phyloP scores from a whole-genome alignment of 768 basidiomycete species.

The Leccinum subgranulosum region DNA sequence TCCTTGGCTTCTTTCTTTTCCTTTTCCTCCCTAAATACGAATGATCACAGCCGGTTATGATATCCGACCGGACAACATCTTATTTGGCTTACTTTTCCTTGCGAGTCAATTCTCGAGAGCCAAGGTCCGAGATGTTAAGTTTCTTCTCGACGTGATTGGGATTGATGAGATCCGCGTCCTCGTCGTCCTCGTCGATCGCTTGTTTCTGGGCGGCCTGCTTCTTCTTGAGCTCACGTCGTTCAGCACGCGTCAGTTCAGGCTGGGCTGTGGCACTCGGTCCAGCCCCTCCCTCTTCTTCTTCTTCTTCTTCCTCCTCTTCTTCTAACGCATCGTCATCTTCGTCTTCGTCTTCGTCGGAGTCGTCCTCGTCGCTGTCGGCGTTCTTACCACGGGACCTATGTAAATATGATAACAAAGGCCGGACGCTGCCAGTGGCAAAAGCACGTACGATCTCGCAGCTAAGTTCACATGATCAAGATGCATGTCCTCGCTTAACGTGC shows the following conservation, averaged over 20 bases:
- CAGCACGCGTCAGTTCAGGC: slow-evolving; percentile 64
- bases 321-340: slow-evolving; percentile 43
- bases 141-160: slow-evolving; percentile 76
- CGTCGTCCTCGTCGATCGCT: slow-evolving; percentile 47
- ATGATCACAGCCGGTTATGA: not conserved
- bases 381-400: slow-evolving; percentile 25
- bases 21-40: slow-evolving; percentile 69
- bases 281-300: slow-evolving; percentile 37
- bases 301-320: slow-evolving; percentile 41
- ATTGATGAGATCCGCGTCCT: slow-evolving; percentile 72
- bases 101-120: slow-evolving; percentile 58
- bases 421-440: slow-evolving; percentile 13
- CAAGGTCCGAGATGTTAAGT: slow-evolving; percentile 73
- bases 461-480: slow-evolving; percentile 55
- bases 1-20: slow-evolving; percentile 90
- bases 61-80: not conserved
- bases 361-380: slow-evolving; percentile 34
- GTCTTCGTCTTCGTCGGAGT: slow-evolving; percentile 38
- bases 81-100: slow-evolving; percentile 52
- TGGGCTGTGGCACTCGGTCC: slow-evolving; percentile 29
- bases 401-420: slow-evolving; percentile 7
- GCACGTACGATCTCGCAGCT: slow-evolving; percentile 47
- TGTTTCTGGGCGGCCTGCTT: slow-evolving; percentile 52
- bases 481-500: slow-evolving; percentile 50
- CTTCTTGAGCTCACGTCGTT: slow-evolving; percentile 83